phyloP scores from a whole-genome alignment of 139 green algal species.

The Chlorella sp. region DNA sequence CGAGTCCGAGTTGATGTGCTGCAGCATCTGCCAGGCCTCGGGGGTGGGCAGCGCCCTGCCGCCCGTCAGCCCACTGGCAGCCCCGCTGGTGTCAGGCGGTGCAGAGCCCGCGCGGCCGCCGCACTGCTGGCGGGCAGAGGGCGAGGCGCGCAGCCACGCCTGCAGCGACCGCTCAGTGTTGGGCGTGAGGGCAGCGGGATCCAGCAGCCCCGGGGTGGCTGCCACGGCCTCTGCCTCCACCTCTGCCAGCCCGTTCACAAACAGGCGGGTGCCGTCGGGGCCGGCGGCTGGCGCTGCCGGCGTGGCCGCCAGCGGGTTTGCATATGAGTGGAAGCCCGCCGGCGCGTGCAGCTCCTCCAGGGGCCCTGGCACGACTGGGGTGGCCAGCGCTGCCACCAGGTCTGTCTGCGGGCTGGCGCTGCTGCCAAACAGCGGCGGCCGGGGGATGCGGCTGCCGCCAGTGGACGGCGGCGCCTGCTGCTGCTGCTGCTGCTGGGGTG shows the following conservation, averaged over 20 bases:
- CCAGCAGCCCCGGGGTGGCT: constrained; percentile 21
- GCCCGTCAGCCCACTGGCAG: too few species aligned
- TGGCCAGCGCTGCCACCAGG: constrained; percentile 20
- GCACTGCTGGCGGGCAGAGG: background rate
- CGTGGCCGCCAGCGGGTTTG: constrained; percentile 16
- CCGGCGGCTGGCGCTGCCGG: background rate
- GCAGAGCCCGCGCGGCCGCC: background rate
- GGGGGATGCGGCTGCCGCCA: constrained; percentile 6
- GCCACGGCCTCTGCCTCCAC: background rate
- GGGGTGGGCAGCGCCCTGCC: constrained; percentile 15
- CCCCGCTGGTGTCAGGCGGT: background rate
- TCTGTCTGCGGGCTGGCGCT: constrained; percentile 8
- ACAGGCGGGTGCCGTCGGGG: background rate
- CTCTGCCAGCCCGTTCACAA: constrained; percentile 11
- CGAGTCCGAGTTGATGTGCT: constrained; percentile 33
- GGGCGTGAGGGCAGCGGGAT: background rate
- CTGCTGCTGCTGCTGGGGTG: background rate
- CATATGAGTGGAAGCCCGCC: constrained; percentile 9
- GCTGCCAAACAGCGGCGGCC: background rate
- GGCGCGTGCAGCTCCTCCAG: constrained; percentile 6
- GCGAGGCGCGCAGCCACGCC: constrained; percentile 25
- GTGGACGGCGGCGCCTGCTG: background rate
- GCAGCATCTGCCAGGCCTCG: constrained; percentile 33
- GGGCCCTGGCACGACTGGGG: background rate
- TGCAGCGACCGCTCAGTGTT: constrained; percentile 22